Percentiles rank a stretch among this genome's conserved stretches.
phyloP scores from a whole-genome alignment of 2,329 filamentous ascomycete species.

The Diaporthe batatas region DNA sequence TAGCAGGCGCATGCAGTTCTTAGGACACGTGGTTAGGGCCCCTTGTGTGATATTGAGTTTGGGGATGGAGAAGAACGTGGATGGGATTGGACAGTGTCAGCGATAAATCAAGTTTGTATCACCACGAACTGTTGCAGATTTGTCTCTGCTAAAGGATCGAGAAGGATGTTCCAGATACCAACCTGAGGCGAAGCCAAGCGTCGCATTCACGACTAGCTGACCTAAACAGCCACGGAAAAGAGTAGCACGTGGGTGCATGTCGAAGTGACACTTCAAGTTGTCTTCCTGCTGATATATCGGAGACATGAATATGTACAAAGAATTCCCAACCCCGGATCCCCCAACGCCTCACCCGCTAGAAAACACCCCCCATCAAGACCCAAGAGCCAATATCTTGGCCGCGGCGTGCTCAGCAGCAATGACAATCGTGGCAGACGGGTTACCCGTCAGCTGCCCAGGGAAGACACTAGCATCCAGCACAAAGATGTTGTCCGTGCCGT shows the following conservation, averaged over 20 bases:
- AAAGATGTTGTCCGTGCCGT: constrained; percentile 42
- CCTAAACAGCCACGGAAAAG: too few relatives aligned
- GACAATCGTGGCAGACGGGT: constrained; percentile 40
- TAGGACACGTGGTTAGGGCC: not conserved
- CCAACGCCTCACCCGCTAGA: too few relatives aligned
- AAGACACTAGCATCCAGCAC: constrained; percentile 42
- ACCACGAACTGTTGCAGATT: not conserved
- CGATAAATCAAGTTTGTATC: not conserved
- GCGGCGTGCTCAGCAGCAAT: constrained; percentile 39
- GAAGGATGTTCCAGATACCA: not conserved
- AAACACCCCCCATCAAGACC: not conserved
- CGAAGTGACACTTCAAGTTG: not conserved
- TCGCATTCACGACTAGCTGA: not conserved
- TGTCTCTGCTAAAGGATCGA: not conserved
- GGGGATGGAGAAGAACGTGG: too few relatives aligned
- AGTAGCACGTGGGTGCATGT: not conserved
- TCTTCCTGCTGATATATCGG: constrained; percentile 13
- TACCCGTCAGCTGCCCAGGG: constrained; percentile 39
- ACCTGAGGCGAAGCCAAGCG: too few relatives aligned
- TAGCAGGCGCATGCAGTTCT: constrained; percentile 21
- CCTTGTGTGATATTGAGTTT: not conserved
- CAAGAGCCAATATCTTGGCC: constrained; percentile 36
- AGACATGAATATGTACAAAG: constrained; percentile 23
- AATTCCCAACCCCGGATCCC: not conserved
- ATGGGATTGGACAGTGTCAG: not conserved